These are phyloP conservation scores for Coprinopsis marcescibilis DNA, from an alignment of 768 basidiomycete species.

Conservation along the genomic window DNA sequence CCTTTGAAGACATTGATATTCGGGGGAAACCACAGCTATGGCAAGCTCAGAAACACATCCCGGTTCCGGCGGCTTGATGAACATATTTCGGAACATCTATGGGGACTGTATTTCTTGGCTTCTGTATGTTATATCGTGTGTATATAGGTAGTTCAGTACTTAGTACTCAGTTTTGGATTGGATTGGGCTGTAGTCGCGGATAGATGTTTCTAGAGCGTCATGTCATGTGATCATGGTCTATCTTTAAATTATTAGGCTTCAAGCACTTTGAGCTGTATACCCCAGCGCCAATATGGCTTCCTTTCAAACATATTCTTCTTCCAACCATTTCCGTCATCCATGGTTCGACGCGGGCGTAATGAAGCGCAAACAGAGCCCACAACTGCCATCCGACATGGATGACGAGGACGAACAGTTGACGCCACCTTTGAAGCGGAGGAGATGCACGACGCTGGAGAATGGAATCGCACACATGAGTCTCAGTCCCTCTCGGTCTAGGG, in stretches of 20 bases:
- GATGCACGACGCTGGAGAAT: conserved; percentile 45
- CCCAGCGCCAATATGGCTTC: conserved; percentile 3
- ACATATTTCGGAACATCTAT: background rate
- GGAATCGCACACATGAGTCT: conserved; percentile 51
- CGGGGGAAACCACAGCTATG: conserved; percentile 79
- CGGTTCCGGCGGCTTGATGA: conserved; percentile 15
- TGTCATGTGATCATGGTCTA: background rate
- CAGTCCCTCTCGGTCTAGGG: conserved; percentile 12
- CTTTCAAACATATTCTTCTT: conserved; percentile 16
- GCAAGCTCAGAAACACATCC: conserved; percentile 32
- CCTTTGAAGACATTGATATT: conserved; percentile 86
- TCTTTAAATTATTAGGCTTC: no score
- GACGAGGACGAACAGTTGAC: conserved; percentile 13
- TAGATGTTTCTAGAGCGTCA: background rate
- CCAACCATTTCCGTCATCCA: conserved; percentile 32
- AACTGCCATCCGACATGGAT: conserved; percentile 11
- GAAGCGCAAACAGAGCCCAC: conserved; percentile 33
- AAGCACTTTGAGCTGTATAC: background rate
- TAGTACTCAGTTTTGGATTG: no score
- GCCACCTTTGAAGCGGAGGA: conserved; percentile 40
- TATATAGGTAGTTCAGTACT: background rate
- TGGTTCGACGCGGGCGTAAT: conserved; percentile 34
- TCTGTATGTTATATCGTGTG: background rate
- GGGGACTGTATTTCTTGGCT: background rate
- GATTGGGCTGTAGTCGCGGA: no score